phyloP scores from a whole-genome alignment of 2,329 filamentous ascomycete genomes.

The Rugonectria rugulosa region DNA sequence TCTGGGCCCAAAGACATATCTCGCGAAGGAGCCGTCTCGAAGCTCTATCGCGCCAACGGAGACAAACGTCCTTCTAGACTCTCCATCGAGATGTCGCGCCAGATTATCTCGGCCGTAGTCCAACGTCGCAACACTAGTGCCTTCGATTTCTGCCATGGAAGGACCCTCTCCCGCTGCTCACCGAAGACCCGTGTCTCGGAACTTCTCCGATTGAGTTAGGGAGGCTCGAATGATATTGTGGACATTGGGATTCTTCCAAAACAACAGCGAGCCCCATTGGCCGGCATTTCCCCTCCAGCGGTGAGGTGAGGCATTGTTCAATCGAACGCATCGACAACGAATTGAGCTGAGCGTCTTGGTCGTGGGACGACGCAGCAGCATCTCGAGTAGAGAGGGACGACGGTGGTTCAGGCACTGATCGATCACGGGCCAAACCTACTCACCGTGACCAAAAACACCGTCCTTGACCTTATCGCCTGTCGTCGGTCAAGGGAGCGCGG shows the following conservation, averaged over 20 bases:
- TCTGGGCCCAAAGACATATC: slow-evolving; percentile 22
- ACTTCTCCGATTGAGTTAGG: slow-evolving; percentile 35
- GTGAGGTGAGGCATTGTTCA: slow-evolving; percentile 39
- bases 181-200: slow-evolving; percentile 30
- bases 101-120: slow-evolving; percentile 10
- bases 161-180: slow-evolving; percentile 37
- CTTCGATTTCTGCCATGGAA: slow-evolving; percentile 40
- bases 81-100: slow-evolving; percentile 25
- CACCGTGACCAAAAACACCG: slow-evolving; percentile 1
- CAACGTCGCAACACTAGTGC: slow-evolving; percentile 6
- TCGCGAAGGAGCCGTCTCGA: slow-evolving; percentile 18
- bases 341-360: slow-evolving; percentile 39
- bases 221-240: slow-evolving; percentile 28
- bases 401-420: slow-evolving; percentile 25
- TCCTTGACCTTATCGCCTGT: slow-evolving; percentile 23
- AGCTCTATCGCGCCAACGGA: slow-evolving; percentile 25
- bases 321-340: slow-evolving; percentile 42
- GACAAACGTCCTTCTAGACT: slow-evolving; percentile 21
- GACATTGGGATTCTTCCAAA: slow-evolving; percentile 35
- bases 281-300: slow-evolving; percentile 36
- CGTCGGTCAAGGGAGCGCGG: slow-evolving; percentile 17
- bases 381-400: slow-evolving; percentile 37
- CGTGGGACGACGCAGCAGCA: slow-evolving; percentile 28
- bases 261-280: slow-evolving; percentile 41
- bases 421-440: slow-evolving; percentile 3